These are phyloP conservation scores for Berkeleyomyces rouxiae DNA, from an alignment of 2,329 filamentous ascomycete species.

Conservation along the genomic window DNA sequence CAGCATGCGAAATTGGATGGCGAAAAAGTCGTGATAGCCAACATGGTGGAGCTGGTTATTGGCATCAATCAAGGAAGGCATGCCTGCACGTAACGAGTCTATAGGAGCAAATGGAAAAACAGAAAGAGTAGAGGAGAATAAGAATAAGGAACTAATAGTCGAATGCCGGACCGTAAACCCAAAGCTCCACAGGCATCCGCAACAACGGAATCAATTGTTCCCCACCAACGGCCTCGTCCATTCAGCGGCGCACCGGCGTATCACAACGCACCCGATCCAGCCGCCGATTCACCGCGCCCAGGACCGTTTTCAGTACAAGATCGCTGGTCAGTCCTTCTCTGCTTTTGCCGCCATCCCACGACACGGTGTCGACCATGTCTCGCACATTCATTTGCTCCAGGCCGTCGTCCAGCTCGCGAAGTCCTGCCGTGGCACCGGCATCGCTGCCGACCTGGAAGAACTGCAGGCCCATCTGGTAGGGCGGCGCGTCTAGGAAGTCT, in stretches of 20 bases:
- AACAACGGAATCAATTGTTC: background rate
- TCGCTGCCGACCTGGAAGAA: conserved; percentile 90
- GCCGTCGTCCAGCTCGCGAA: conserved; percentile 61
- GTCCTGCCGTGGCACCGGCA: conserved; percentile 40
- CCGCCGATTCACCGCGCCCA: conserved; percentile 52
- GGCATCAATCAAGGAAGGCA: background rate
- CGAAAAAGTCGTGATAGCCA: background rate
- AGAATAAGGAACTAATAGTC: background rate
- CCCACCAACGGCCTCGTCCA: conserved; percentile 5
- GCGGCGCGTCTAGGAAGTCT: conserved; percentile 49
- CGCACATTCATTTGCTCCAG: conserved; percentile 38
- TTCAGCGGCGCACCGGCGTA: background rate
- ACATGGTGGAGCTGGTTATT: background rate
- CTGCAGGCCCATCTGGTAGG: conserved; percentile 78
- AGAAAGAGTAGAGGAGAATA: background rate
- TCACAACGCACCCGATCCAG: conserved; percentile 20
- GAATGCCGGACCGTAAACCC: background rate
- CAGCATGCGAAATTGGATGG: too few relatives aligned
- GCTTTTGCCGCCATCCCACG: conserved; percentile 41
- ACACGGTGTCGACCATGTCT: conserved; percentile 86
- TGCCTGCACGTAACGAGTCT: background rate
- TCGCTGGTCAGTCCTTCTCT: conserved; percentile 42
- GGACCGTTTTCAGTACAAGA: conserved; percentile 63
- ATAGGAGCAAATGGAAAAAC: background rate
- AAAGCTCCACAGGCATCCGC: background rate